Conservation (phyloP, 106 monocot species). For the Triglochin maritima region DNA sequence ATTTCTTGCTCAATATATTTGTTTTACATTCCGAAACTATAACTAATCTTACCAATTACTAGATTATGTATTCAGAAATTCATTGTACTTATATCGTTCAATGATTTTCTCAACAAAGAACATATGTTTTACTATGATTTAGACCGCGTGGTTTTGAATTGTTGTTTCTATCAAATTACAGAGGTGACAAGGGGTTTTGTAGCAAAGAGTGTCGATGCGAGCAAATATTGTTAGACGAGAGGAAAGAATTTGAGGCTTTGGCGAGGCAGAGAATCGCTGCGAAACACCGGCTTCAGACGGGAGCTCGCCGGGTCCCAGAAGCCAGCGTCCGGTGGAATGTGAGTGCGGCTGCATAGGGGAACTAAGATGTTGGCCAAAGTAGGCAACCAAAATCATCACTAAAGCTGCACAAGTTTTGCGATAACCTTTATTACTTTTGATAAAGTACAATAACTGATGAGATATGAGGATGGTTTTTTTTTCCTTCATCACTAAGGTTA, state of each 20-base stretch:
- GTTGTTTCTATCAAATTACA: constrained; percentile 12
- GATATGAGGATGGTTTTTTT: no score
- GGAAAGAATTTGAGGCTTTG: constrained; percentile 29
- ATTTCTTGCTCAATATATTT: no score
- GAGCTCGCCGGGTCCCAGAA: constrained; percentile 4
- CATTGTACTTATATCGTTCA: no score
- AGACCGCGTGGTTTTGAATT: background rate
- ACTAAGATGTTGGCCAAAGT: background rate
- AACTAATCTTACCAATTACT: no score
- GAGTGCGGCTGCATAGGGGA: constrained; percentile 1
- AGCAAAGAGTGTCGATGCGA: constrained; percentile 38
- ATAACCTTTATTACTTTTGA: no score
- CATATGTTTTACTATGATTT: background rate
- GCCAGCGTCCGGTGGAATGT: constrained; percentile 11
- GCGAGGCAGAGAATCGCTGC: constrained; percentile 7
- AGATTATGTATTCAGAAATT: no score
- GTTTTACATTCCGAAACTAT: no score
- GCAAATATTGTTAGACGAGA: constrained; percentile 46
- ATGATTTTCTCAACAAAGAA: background rate
- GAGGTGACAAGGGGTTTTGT: constrained; percentile 62
- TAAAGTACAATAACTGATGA: no score
- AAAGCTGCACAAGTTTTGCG: no score
- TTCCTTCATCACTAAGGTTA: no score
- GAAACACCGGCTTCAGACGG: constrained; percentile 3
- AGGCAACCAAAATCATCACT: no score